Percentiles rank a stretch among this genome's conserved stretches.
These are phyloP conservation scores for Ceratobasidium papillatum DNA, from an alignment of 1,284 basidiomycete genomes.

Conservation along the genomic window DNA sequence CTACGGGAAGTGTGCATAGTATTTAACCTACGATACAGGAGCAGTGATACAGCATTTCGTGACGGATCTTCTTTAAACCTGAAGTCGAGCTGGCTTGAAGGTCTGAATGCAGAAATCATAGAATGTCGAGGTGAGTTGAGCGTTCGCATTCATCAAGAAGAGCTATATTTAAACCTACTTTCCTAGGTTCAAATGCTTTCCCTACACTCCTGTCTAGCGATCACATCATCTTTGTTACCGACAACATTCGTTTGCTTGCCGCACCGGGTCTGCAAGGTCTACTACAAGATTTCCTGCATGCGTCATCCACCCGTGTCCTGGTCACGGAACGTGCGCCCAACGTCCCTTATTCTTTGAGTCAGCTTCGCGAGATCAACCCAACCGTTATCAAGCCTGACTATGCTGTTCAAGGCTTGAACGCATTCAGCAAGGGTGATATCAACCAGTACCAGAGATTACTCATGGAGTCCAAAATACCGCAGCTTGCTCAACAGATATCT, in stretches of 20 bases:
- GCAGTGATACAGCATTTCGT: neutral
- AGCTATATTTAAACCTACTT: neutral
- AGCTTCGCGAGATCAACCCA: neutral
- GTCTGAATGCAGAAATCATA: slow-evolving; percentile 30
- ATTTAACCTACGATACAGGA: neutral
- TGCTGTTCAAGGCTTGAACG: slow-evolving; percentile 11
- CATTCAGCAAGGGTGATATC: slow-evolving; percentile 21
- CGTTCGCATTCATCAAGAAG: neutral
- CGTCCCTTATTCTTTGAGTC: neutral
- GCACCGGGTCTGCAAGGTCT: slow-evolving; percentile 22
- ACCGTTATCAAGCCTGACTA: slow-evolving; percentile 12
- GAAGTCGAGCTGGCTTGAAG: slow-evolving; percentile 36
- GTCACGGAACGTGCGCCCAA: slow-evolving; percentile 34
- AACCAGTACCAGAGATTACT: slow-evolving; percentile 28
- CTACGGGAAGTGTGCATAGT: neutral
- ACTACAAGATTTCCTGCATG: slow-evolving; percentile 1
- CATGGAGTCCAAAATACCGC: slow-evolving; percentile 31
- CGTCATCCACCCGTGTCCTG: slow-evolving; percentile 14
- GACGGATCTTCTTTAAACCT: slow-evolving; percentile 3
- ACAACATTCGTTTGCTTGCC: slow-evolving; percentile 18
- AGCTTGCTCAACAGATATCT: slow-evolving; percentile 28
- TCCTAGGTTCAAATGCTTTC: neutral
- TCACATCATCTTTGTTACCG: slow-evolving; percentile 32
- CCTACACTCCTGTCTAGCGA: slow-evolving; percentile 34
- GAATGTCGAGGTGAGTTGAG: slow-evolving; percentile 26